Conservation (phyloP, 352 stramenopile genomes). For the Globisporangium yorkense region DNA sequence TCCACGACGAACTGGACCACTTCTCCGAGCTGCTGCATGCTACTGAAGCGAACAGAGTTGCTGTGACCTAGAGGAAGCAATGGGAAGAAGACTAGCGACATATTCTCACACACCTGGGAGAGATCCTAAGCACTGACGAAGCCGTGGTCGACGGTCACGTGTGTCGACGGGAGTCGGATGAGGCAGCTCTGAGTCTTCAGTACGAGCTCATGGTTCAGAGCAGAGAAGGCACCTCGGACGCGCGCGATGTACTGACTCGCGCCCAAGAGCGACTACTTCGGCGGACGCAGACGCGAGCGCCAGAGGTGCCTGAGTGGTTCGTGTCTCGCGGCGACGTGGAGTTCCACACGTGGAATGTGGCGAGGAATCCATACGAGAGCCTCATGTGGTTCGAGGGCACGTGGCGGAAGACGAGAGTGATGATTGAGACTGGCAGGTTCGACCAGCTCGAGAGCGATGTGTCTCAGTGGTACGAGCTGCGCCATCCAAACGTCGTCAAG, state of each 20-base stretch:
- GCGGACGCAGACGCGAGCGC: neutral
- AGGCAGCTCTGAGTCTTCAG: too few species aligned
- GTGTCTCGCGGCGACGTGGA: neutral
- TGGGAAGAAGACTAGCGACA: neutral
- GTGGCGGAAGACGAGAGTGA: slow-evolving; percentile 8
- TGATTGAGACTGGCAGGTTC: neutral
- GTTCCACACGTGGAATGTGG: slow-evolving; percentile 3
- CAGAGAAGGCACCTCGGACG: neutral
- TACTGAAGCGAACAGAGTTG: too few species aligned
- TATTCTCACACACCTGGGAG: too few species aligned
- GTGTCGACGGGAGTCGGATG: neutral
- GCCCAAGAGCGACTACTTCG: neutral
- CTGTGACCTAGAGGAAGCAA: too few species aligned
- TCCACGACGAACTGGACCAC: neutral
- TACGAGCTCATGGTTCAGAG: too few species aligned
- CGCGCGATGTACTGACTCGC: neutral
- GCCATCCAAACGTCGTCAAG: slow-evolving; percentile 8
- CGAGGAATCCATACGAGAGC: too few species aligned
- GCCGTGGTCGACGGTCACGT: neutral
- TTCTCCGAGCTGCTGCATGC: neutral
- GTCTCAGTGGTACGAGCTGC: slow-evolving; percentile 4
- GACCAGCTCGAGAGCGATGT: neutral
- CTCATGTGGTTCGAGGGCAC: neutral
- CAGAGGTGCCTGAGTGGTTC: slow-evolving; percentile 4
- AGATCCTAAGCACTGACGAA: neutral